Conservation (phyloP, 2,329 filamentous ascomycete genomes). For the Davidsoniella neocaledoniae region DNA sequence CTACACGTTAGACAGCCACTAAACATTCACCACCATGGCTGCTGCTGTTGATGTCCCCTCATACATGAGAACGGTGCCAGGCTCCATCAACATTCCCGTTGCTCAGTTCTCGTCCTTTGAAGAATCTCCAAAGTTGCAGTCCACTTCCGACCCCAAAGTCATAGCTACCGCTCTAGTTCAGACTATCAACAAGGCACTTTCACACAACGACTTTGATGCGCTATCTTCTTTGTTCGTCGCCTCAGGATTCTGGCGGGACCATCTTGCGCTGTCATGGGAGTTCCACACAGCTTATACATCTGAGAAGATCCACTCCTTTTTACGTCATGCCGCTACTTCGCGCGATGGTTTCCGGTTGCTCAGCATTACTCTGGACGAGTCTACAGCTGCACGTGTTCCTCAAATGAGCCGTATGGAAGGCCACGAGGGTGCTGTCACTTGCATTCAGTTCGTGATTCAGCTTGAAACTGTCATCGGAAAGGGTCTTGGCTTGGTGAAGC, state of each 20-base stretch:
- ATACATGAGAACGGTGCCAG: slow-evolving; percentile 22
- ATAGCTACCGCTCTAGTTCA: slow-evolving; percentile 23
- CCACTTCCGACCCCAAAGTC: slow-evolving; percentile 19
- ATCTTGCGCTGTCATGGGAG: slow-evolving; percentile 39
- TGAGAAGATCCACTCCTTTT: slow-evolving; percentile 23
- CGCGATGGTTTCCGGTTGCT: slow-evolving; percentile 25
- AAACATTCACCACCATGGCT: slow-evolving; percentile 1
- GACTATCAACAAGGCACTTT: slow-evolving; percentile 25
- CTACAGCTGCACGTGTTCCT: slow-evolving; percentile 26
- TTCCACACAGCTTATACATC: slow-evolving; percentile 33
- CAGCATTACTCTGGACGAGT: slow-evolving; percentile 29
- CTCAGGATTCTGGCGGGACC: slow-evolving; percentile 41
- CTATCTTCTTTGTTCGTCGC: slow-evolving; percentile 24
- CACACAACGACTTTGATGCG: slow-evolving; percentile 19
- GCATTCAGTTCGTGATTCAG: slow-evolving; percentile 39
- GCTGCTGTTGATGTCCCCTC: slow-evolving; percentile 15
- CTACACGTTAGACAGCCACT: background rate
- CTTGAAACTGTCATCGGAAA: slow-evolving; percentile 35
- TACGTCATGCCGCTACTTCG: slow-evolving; percentile 19
- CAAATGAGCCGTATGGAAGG: slow-evolving; percentile 30
- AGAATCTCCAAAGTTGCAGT: background rate
- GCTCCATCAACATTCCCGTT: slow-evolving; percentile 36
- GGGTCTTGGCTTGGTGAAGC: slow-evolving; percentile 38
- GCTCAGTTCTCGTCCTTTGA: slow-evolving; percentile 21
- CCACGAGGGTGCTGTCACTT: slow-evolving; percentile 21